phyloP scores from a whole-genome alignment of 2,329 filamentous ascomycete species.

The Alternaria sp. region DNA sequence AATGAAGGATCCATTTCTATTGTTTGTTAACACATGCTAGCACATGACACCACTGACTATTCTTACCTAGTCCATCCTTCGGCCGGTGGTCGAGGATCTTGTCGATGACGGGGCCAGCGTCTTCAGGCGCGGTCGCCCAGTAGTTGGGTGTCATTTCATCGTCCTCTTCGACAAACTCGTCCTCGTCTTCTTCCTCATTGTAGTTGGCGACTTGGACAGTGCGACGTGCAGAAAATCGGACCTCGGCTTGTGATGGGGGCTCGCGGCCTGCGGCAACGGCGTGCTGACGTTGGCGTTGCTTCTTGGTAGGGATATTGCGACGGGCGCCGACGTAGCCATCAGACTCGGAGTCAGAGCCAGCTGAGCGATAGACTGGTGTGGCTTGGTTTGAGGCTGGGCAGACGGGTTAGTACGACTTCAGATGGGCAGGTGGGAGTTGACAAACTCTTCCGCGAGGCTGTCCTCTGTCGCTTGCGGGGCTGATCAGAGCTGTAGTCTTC shows the following conservation, averaged over 20 bases:
- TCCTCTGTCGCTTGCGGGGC: constrained; percentile 69
- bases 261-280: constrained; percentile 67
- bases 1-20: constrained; percentile 44
- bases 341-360: constrained; percentile 66
- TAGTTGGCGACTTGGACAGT: constrained; percentile 76
- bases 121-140: constrained; percentile 72
- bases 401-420: constrained; percentile 53
- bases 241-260: constrained; percentile 73
- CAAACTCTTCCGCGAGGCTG: constrained; percentile 69
- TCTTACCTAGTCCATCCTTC: constrained; percentile 63
- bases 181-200: constrained; percentile 68
- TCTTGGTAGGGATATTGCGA: constrained; percentile 71
- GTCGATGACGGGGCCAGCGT: constrained; percentile 86
- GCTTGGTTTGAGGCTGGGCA: constrained; percentile 60
- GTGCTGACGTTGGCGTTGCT: constrained; percentile 73
- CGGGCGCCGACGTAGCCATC: constrained; percentile 80
- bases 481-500: constrained; percentile 67
- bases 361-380: constrained; percentile 58
- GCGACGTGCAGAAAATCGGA: constrained; percentile 88
- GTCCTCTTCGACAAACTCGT: constrained; percentile 64
- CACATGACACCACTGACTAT: too few relatives aligned
- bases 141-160: constrained; percentile 71
- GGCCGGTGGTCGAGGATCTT: constrained; percentile 86
- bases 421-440: constrained; percentile 21
- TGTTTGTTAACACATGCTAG: too few relatives aligned